Evolutionary conservation across 2,329 filamentous ascomycete genomes (phyloP).

Genomic region (Colletotrichum sojae): DNA sequence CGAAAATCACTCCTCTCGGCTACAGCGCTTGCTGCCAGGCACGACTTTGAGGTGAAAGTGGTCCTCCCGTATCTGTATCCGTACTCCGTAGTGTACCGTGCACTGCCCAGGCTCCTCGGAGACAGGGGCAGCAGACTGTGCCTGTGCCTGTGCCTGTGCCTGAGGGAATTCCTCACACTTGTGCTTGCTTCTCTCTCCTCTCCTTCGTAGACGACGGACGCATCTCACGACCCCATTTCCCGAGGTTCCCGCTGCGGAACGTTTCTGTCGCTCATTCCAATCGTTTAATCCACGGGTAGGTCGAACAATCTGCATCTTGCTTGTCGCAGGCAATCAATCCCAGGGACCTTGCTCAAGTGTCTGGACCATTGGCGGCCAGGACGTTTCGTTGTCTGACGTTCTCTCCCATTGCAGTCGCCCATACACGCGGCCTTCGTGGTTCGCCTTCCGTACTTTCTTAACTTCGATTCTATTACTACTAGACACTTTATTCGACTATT

Average conservation of each 20-base stretch:
- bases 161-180: conserved; percentile 19
- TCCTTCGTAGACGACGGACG: conserved; percentile 8
- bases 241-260: conserved; percentile 29
- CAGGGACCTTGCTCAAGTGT: conserved; percentile 10
- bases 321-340: neutral
- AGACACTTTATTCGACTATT: conserved; percentile 4
- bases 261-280: conserved; percentile 35
- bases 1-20: conserved; percentile 9
- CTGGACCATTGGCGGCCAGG: conserved; percentile 17
- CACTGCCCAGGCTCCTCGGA: neutral
- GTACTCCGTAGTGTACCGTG: too few relatives aligned
- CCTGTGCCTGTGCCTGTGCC: conserved; percentile 27
- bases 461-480: conserved; percentile 16
- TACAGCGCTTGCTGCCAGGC: conserved; percentile 16
- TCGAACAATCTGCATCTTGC: neutral
- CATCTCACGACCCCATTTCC: conserved; percentile 10
- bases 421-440: conserved; percentile 6
- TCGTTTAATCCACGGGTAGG: conserved; percentile 19
- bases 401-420: conserved; percentile 1
- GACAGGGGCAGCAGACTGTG: conserved; percentile 1
- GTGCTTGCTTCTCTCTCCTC: conserved; percentile 20
- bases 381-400: conserved; percentile 24
- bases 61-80: neutral
- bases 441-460: neutral
- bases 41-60: conserved; percentile 23